Base-by-base conservation (phyloP, 208 protist genomes). In the Leishmania major region DNA sequence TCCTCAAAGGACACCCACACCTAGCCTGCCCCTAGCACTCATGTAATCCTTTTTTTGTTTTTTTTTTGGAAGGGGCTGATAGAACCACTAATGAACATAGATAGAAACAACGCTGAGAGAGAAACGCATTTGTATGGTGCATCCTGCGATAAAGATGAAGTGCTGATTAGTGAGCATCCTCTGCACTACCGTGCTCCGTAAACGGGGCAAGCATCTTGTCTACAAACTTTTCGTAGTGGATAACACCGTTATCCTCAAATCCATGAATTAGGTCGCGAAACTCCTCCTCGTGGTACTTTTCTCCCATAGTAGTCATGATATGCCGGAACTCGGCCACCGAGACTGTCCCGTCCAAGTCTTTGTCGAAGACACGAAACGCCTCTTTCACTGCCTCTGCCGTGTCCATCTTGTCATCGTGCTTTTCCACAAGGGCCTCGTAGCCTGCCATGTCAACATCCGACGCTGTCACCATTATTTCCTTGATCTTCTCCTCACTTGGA, bases 341-440 rank as follows among this genome's bases (percentile, higher is more conserved):
- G 55, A 99, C 98, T 17, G 91, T 98, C 35, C 98, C 98, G 87
- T 99, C 94, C 40, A 94, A 77, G 84, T 99, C 95, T 62, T 99
- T 98, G 85, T 99, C 98, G 82, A 99, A 99, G 25, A 99, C 97
- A 40, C 95, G 91, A 90, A 99, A 99, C 13, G 98, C 98, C 83
- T 99, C 98, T 66, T 96, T 95, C 17, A 99, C 96, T 35, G 98
- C 97, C 78, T 99, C 97, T 15, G 93, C 85, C 10, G 97, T 98
- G 81, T 99, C 98, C 37, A 87, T 95, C 75, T 96, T 95, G 80
- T 97, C 88, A 57, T 98, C 92, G 82, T 95, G 79, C 81, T 98
- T 94, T 17, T 87, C 82, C 1, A 98, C 96, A 40, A 98, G 89
- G 25, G 88, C 87, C 79, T 96, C 91, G 82, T 98, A 98, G 28